Evolutionary conservation across 768 basidiomycete species (phyloP), one percentile per base, ranked within the genome.

Genomic region (Macrolepiota dolichaula): DNA sequence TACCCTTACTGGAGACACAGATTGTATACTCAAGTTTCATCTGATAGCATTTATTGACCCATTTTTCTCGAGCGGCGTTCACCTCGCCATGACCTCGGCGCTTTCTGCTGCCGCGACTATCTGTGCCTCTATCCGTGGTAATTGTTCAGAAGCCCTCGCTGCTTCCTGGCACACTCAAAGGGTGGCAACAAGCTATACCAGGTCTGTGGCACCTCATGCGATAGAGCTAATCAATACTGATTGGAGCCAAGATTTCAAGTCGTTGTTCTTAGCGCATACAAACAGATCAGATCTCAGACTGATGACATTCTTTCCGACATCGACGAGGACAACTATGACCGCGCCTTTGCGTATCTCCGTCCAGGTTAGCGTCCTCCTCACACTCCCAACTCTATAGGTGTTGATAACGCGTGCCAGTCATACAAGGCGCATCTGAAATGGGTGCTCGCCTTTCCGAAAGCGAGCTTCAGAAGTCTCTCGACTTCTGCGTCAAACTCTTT

Each of bases 371-470:
- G 12, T 44, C 50, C 52, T 35, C 2, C 29, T 44, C 9, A 13
- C 24, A 22, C 17, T 37, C 11, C 12, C 51, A 1, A 22, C n/a
- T 46, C 17, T 6, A 42, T 27, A 32, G 11, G 11, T 15, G 25
- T 36, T 61, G 40, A 62, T 59, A 29, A 52, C 27, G 46, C 29
- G 37, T 19, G 32, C 1, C 61, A 92, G 91, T 92, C 29, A 91
- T 92, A 38, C 91, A 92, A 71, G 91, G 91, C 5, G 87, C 86
- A 47, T 86, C 86, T 0, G 91, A 92, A 63, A 85, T 91, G 81
- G 91, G 90, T 13, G 74, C 77, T 35, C 83, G 80, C 15, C 78
- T 92, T 36, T 89, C 88, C 2, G 90, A 89, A 71, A 78, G 75
- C 51, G 91, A 92, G 71, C 79, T 92, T 0, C 87, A 91, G 64